A percentile compares a stretch with the other conserved stretches of the same genome.
Conservation (phyloP, 495 filamentous ascomycete species). For the Tuber borchii region DNA sequence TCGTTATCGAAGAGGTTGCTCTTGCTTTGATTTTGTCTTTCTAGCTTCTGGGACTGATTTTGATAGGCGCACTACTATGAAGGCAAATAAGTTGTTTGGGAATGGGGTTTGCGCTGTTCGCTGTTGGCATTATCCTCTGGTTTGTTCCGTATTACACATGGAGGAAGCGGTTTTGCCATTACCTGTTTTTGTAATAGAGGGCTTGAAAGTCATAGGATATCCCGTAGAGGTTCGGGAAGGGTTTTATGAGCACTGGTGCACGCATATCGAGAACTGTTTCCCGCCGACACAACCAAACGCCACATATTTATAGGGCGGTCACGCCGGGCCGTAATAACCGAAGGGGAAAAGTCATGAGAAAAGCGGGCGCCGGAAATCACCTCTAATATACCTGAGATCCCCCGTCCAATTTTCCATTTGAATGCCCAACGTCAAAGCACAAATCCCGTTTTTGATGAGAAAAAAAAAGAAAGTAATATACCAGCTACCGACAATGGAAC, state of each 20-base stretch:
- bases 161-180: neutral
- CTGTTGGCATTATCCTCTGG: neutral
- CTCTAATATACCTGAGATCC: neutral
- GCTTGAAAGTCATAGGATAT: neutral
- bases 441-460: neutral
- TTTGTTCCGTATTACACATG: neutral
- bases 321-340: neutral
- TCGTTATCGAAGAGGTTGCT: neutral
- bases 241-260: neutral
- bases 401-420: neutral
- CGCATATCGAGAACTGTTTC: neutral
- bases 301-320: neutral
- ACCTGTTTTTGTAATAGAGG: neutral
- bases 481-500: neutral
- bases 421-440: neutral
- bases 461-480: neutral
- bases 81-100: constrained; percentile 18
- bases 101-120: neutral
- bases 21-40: neutral
- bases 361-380: neutral
- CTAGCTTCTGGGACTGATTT: constrained; percentile 4
- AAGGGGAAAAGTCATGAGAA: neutral
- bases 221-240: neutral
- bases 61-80: constrained; percentile 39
- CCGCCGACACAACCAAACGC: neutral